Evolutionary conservation across 2,329 filamentous ascomycete genomes (phyloP), one percentile per base, ranked within the genome.

Genomic region (Hypoxylon sp.): DNA sequence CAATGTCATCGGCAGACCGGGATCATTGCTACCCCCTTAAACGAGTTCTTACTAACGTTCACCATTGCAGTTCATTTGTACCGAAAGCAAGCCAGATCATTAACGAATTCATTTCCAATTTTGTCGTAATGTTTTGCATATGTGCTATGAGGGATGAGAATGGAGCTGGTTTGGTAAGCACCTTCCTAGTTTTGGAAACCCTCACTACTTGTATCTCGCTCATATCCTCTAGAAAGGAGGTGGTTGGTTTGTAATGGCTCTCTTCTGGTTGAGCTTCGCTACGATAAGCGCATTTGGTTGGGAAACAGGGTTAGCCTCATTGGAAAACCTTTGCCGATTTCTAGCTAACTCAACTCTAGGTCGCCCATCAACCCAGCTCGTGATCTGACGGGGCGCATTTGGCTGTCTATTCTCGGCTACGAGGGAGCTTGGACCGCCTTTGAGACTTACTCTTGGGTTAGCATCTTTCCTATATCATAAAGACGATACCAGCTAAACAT

Each of bases 231-330:
- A 82, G 61, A 74, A 79, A 9, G 83, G 82, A 3, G 82, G 83
- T 1, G 82, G 82, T 0, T 73, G 76, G 1, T 60, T 84, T 16
- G 76, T 81, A 0, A 71, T 90, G 1, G 80, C 75, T 5, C 70
- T 90, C 4, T 88, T 89, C 71, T 89, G 90, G 70, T 73, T 90
- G 36, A 84, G 90, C 55, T 90, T 90, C 64, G 87, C 86, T 5
- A 83, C 90, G 15, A 87, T 86, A 12, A 83, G 84, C 21, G 87
- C 84, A 65, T 90, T 89, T 62, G 88, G 88, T 5, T 90, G 85
- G 85, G 82, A 90, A 68, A 91, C 87, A 1, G n/a, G n/a, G n/a
- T n/a, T n/a, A n/a, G n/a, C n/a, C n/a, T n/a, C n/a, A n/a, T n/a
- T n/a, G n/a, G n/a, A n/a, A n/a, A n/a, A n/a, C n/a, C n/a, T n/a